Evolutionary conservation across 176 grass and related monocot species (phyloP).

Genomic region (Aegilops umbellulata): DNA sequence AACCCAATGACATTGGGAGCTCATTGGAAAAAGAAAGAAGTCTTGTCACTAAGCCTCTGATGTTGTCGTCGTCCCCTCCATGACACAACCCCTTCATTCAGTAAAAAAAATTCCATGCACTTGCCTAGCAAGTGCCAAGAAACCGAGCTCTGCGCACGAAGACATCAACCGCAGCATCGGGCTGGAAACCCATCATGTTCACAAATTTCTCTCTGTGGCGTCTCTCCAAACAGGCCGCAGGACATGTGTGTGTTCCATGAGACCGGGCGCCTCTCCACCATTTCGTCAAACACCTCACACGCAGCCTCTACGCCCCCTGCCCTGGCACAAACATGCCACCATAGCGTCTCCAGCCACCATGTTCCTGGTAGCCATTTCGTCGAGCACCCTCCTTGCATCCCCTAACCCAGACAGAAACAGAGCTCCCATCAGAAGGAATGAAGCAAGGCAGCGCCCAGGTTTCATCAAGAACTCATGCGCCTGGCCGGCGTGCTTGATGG

Average conservation of each 20-base stretch:
- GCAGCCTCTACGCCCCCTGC: not conserved
- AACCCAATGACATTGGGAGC: not conserved
- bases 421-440: conserved; percentile 31
- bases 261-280: not conserved
- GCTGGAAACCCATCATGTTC: too few relatives aligned
- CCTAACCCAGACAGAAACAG: not conserved
- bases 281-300: not conserved
- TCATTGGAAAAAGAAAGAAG: not conserved
- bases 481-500: conserved; percentile 25
- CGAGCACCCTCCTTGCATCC: conserved; percentile 37
- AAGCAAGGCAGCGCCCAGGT: conserved; percentile 23
- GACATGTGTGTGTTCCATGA: not conserved
- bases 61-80: not conserved
- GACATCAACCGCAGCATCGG: too few relatives aligned
- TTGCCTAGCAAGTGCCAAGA: too few relatives aligned
- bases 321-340: conserved; percentile 21
- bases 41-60: not conserved
- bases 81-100: too few relatives aligned
- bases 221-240: too few relatives aligned
- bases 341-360: conserved; percentile 37
- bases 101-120: too few relatives aligned
- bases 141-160: too few relatives aligned
- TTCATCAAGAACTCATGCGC: conserved; percentile 25
- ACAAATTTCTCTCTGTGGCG: too few relatives aligned
- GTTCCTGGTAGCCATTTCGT: conserved; percentile 12